A percentile compares a stretch with the other conserved stretches of the same genome.
Conservation (phyloP, 371 early-diverging fungal species). For the Mucor mucedo region DNA sequence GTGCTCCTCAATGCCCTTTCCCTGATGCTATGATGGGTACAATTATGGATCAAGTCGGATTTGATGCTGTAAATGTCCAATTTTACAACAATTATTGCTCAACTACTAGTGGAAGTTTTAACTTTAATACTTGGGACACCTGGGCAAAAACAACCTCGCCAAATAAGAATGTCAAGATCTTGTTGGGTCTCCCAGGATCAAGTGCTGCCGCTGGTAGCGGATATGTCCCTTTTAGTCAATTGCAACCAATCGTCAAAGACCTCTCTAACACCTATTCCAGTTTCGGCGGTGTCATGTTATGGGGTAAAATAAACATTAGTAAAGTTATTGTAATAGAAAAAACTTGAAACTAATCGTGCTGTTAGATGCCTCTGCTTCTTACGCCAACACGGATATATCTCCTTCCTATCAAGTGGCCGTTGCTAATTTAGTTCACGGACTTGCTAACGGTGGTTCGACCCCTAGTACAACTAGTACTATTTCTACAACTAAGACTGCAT, state of each 20-base stretch:
- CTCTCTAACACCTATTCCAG: conserved; percentile 44
- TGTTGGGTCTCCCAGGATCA: conserved; percentile 68
- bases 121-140: conserved; percentile 65
- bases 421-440: conserved; percentile 30
- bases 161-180: conserved; percentile 65
- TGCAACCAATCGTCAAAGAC: conserved; percentile 39
- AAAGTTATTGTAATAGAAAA: not conserved
- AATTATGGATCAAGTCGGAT: conserved; percentile 47
- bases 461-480: not conserved
- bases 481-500: conserved; percentile 6
- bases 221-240: conserved; percentile 47
- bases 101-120: conserved; percentile 55
- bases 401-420: conserved; percentile 40
- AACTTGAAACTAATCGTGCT: not conserved
- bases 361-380: conserved; percentile 46
- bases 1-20: conserved; percentile 78
- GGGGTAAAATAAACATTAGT: conserved; percentile 51
- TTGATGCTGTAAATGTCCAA: conserved; percentile 72
- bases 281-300: conserved; percentile 72
- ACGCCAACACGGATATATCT: conserved; percentile 32
- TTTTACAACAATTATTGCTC: conserved; percentile 80
- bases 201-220: conserved; percentile 68
- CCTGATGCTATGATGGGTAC: conserved; percentile 62
- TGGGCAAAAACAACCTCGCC: conserved; percentile 59
- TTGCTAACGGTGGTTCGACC: not conserved